phyloP scores from a whole-genome alignment of 305 asterid species.

The Withania somnifera region DNA sequence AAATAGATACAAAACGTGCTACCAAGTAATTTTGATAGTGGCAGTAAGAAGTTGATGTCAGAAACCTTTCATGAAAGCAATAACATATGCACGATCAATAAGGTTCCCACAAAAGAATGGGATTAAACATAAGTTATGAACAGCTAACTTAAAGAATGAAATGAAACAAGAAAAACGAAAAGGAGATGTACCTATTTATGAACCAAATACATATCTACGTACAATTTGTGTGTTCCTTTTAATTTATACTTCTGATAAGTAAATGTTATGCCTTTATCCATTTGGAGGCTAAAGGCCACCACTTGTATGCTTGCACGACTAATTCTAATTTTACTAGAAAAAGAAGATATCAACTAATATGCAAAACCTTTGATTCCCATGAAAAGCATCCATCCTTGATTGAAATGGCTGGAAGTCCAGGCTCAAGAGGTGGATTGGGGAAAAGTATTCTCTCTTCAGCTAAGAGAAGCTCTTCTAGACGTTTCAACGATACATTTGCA shows the following conservation, averaged over 20 bases:
- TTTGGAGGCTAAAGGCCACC: neutral
- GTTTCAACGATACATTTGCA: constrained; percentile 85
- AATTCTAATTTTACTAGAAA: neutral
- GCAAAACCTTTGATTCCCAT: constrained; percentile 76
- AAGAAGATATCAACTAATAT: neutral
- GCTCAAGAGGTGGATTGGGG: constrained; percentile 87
- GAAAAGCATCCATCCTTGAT: constrained; percentile 70
- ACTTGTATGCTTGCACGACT: neutral
- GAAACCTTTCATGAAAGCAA: neutral
- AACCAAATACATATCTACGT: neutral
- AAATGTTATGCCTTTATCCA: neutral
- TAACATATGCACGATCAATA: neutral
- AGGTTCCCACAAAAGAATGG: neutral
- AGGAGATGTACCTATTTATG: neutral
- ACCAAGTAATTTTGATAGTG: neutral
- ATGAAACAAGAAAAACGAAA: neutral
- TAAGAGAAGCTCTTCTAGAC: constrained; percentile 78
- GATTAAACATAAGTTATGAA: neutral
- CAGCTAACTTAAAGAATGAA: neutral
- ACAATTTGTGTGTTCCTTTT: neutral
- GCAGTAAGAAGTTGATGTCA: neutral
- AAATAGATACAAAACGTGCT: neutral
- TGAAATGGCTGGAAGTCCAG: constrained; percentile 74
- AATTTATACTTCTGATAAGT: neutral
- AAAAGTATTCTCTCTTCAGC: constrained; percentile 79